phyloP scores from a whole-genome alignment of 2,329 filamentous ascomycete genomes.

The Aspergillus sclerotialis region DNA sequence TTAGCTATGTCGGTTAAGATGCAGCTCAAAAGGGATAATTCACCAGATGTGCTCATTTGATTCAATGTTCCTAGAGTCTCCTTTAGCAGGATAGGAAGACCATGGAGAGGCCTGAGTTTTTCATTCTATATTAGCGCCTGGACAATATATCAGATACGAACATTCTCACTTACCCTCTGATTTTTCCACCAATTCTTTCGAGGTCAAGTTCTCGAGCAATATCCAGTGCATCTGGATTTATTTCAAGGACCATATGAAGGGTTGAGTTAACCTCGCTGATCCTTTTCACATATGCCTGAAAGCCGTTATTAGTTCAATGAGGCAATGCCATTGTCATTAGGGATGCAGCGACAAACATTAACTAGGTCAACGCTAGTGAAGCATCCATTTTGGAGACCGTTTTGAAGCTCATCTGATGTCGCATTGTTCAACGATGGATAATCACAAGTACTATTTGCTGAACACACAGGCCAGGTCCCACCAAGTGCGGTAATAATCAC shows the following conservation, averaged over 20 bases:
- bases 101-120: conserved; percentile 48
- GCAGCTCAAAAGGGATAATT: background rate
- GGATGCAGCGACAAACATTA: conserved; percentile 20
- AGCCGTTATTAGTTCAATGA: conserved; percentile 6
- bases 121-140: background rate
- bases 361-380: conserved; percentile 55
- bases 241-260: conserved; percentile 46
- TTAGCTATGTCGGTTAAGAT: background rate
- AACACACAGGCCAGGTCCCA: background rate
- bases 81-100: conserved; percentile 60
- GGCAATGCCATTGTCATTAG: too few species aligned
- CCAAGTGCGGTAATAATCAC: background rate
- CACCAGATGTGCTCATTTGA: conserved; percentile 53
- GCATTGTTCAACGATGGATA: conserved; percentile 43
- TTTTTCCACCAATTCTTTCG: conserved; percentile 41
- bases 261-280: conserved; percentile 48
- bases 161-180: conserved; percentile 32
- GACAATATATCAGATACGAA: background rate
- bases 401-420: conserved; percentile 44
- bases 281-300: conserved; percentile 44
- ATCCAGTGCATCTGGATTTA: conserved; percentile 48
- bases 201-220: conserved; percentile 45
- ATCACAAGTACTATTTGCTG: conserved; percentile 4
- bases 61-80: conserved; percentile 60
- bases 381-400: conserved; percentile 42